These are phyloP conservation scores for Fusarium sp. DNA, from an alignment of 2,329 filamentous ascomycete genomes.

Conservation along the genomic window DNA sequence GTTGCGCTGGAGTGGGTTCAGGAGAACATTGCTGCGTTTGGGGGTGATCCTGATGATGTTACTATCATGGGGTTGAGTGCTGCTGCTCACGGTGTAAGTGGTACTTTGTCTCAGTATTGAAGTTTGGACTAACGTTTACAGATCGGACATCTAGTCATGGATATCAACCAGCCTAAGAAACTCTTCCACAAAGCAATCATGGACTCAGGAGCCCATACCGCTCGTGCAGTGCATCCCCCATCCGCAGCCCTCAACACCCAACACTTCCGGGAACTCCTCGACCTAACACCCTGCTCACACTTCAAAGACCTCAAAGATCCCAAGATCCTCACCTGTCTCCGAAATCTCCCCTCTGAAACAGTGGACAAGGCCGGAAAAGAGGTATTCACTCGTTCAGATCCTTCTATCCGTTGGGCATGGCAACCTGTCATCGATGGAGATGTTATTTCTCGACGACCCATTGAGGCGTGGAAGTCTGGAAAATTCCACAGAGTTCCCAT, in stretches of 20 bases:
- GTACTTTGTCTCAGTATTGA: fast-evolving
- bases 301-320: conserved; percentile 41
- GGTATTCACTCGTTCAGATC: conserved; percentile 44
- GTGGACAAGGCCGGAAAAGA: conserved; percentile 44
- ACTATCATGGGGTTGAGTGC: conserved; percentile 59
- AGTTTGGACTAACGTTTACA: neutral
- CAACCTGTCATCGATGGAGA: conserved; percentile 47
- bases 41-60: conserved; percentile 59
- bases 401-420: conserved; percentile 48
- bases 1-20: conserved; percentile 61
- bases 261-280: conserved; percentile 47
- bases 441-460: conserved; percentile 45
- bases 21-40: conserved; percentile 62
- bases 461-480: conserved; percentile 48
- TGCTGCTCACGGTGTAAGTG: conserved; percentile 48
- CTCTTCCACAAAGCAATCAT: conserved; percentile 49
- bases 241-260: conserved; percentile 41
- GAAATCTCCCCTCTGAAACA: conserved; percentile 38
- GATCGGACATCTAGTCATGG: conserved; percentile 50
- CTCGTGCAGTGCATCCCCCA: conserved; percentile 44
- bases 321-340: conserved; percentile 43
- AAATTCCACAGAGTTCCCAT: conserved; percentile 48
- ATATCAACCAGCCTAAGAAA: conserved; percentile 46
- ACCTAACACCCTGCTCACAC: conserved; percentile 44
- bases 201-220: conserved; percentile 48